Evolutionary conservation across 2,329 filamentous ascomycete species (phyloP).

Genomic region (Sordariomycetes sp.): DNA sequence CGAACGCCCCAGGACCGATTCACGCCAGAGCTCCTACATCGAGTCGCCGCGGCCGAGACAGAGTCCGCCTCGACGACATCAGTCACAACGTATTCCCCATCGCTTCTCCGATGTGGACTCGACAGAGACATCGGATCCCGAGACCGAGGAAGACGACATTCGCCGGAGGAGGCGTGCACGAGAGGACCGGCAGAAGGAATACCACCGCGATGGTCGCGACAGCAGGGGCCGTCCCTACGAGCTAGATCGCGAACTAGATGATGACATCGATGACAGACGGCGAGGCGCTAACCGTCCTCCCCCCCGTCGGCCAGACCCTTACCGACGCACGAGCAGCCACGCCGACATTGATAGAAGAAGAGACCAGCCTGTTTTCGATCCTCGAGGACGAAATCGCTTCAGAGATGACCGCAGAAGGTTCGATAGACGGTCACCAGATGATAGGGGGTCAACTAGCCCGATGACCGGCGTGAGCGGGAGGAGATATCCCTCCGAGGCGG

Average conservation of each 20-base stretch:
- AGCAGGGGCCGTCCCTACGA: constrained; percentile 20
- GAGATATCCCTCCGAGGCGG: constrained; percentile 25
- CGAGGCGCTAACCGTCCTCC: constrained; percentile 23
- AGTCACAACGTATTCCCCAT: constrained; percentile 25
- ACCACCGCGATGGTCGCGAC: constrained; percentile 15
- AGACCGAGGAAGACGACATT: constrained; percentile 20
- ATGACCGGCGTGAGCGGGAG: constrained; percentile 23
- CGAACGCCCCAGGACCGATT: constrained; percentile 26
- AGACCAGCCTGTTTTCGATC: constrained; percentile 21
- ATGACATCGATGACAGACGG: constrained; percentile 18
- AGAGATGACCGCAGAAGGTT: constrained; percentile 24
- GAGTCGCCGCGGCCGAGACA: constrained; percentile 22
- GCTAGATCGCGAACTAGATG: constrained; percentile 19
- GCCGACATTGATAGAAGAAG: constrained; percentile 35
- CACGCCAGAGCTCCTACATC: constrained; percentile 20
- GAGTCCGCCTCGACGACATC: constrained; percentile 9
- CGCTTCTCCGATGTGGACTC: constrained; percentile 31
- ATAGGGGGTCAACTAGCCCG: constrained; percentile 17
- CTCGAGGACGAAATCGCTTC: constrained; percentile 17
- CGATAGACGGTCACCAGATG: constrained; percentile 22
- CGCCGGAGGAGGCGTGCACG: constrained; percentile 10
- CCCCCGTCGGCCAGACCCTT: constrained; percentile 27
- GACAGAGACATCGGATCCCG: constrained; percentile 22
- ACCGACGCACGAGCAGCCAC: constrained; percentile 39
- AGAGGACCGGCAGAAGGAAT: constrained; percentile 25